Percentiles rank a stretch among this genome's conserved stretches.
Evolutionary conservation across 495 filamentous ascomycete genomes (phyloP).

Genomic region (Ramalina intermedia): DNA sequence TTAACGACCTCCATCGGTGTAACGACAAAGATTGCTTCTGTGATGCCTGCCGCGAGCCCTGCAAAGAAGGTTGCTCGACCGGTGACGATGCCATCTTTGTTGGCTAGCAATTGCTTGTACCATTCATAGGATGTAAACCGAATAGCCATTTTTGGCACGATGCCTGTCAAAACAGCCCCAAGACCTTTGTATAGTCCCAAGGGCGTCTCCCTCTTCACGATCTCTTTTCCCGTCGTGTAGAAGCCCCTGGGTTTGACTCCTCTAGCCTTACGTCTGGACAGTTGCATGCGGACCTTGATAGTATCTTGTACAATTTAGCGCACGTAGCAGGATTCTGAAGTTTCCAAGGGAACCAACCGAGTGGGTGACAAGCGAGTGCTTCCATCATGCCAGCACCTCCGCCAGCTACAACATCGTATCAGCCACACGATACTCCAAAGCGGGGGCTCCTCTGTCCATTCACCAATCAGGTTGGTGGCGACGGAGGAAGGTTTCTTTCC

Average conservation of each 20-base stretch:
- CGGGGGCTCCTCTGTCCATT: slow-evolving; percentile 8
- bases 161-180: slow-evolving; percentile 88
- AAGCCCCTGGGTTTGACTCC: slow-evolving; percentile 84
- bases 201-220: slow-evolving; percentile 78
- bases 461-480: slow-evolving; percentile 90
- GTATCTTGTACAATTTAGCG: slow-evolving; percentile 43
- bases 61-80: slow-evolving; percentile 76
- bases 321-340: not conserved
- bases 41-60: slow-evolving; percentile 83
- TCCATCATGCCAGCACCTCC: slow-evolving; percentile 99
- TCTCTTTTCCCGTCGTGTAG: slow-evolving; percentile 70
- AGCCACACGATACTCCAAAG: not conserved
- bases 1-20: slow-evolving; percentile 99
- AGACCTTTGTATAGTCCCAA: slow-evolving; percentile 93
- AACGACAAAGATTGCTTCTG: slow-evolving; percentile 88
- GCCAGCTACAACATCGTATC: slow-evolving; percentile 51
- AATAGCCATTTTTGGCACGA: slow-evolving; percentile 99
- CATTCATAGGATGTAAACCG: slow-evolving; percentile 95
- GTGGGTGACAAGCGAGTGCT: slow-evolving; percentile 88
- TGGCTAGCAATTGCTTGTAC: slow-evolving; percentile 73
- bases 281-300: slow-evolving; percentile 99
- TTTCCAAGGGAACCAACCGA: slow-evolving; percentile 43
- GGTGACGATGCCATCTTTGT: slow-evolving; percentile 50
- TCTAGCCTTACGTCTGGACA: slow-evolving; percentile 72
- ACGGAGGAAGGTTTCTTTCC: slow-evolving; percentile 70